phyloP scores from a whole-genome alignment of 2,329 filamentous ascomycete species.

The Monilinia fructigena region DNA sequence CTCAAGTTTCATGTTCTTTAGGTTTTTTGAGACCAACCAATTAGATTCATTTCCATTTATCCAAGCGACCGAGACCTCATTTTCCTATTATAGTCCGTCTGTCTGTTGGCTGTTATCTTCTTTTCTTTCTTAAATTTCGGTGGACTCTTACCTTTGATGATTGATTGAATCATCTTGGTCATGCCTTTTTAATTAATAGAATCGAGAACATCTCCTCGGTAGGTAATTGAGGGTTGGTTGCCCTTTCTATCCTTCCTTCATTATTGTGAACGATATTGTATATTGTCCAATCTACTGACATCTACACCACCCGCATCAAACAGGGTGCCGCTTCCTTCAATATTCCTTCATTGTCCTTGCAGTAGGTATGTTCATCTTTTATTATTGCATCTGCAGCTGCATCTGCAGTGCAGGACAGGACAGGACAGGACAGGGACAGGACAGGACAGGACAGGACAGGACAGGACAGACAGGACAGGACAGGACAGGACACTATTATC shows the following conservation, averaged over 20 bases:
- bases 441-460: too few species aligned
- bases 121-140: neutral
- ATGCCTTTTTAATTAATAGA: too few species aligned
- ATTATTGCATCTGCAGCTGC: too few species aligned
- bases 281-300: neutral
- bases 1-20: slow-evolving; percentile 12
- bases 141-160: neutral
- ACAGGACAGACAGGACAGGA: too few species aligned
- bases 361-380: slow-evolving; percentile 6
- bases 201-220: too few species aligned
- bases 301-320: neutral
- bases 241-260: too few species aligned
- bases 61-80: slow-evolving; percentile 12
- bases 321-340: slow-evolving; percentile 11
- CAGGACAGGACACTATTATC: neutral
- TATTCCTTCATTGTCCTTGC: neutral
- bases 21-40: neutral
- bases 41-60: neutral
- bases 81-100: neutral
- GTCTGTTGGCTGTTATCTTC: neutral
- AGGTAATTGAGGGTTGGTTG: too few species aligned
- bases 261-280: too few species aligned
- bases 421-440: too few species aligned
- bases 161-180: neutral
- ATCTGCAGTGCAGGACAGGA: too few species aligned